Evolutionary conservation across 305 asterid species (phyloP).

Genomic region (Fraxinus floribunda): DNA sequence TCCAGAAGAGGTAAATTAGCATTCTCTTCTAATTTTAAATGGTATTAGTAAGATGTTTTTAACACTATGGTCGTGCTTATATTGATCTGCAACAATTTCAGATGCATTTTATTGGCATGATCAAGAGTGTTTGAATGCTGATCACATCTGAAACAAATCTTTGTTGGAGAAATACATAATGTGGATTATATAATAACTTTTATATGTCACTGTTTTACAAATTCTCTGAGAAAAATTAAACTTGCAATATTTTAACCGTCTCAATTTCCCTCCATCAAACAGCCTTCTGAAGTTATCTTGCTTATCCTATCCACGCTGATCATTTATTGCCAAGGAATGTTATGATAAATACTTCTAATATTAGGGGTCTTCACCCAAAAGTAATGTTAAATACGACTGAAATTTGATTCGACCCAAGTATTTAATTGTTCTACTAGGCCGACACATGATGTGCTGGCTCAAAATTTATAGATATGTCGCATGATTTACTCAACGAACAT

Average conservation of each 20-base stretch:
- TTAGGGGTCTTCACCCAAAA: background rate
- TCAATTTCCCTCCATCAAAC: background rate
- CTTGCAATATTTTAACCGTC: background rate
- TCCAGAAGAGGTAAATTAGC: constrained; percentile 70
- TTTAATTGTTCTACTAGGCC: background rate
- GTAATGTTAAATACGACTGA: background rate
- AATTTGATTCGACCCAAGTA: background rate
- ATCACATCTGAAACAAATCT: background rate
- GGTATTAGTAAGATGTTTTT: background rate
- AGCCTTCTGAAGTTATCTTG: background rate
- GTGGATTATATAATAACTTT: background rate
- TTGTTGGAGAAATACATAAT: background rate
- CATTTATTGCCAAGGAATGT: background rate
- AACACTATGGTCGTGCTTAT: background rate
- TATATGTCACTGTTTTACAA: background rate
- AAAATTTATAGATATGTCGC: background rate
- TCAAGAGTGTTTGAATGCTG: background rate
- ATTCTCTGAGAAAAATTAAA: background rate
- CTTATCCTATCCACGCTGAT: background rate
- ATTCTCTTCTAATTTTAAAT: constrained; percentile 13
- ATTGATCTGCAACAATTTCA: background rate
- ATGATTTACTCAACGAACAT: background rate
- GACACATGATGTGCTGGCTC: background rate
- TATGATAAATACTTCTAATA: background rate
- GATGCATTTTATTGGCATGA: background rate